Conservation (phyloP, 306 rosid genomes). For the Arachis hypogaea region DNA sequence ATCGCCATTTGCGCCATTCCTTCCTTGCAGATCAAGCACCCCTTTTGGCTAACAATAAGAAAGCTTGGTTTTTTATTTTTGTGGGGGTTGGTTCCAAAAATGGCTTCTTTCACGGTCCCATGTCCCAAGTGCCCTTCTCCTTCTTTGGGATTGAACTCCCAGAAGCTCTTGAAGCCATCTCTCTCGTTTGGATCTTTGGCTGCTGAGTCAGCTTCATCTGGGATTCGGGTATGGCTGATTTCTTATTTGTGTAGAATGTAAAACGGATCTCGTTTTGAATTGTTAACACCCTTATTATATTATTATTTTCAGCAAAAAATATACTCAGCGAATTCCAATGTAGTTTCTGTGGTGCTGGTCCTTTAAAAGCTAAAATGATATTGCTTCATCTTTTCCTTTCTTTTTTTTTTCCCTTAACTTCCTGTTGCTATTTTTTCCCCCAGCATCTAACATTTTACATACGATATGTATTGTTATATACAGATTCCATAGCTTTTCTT, state of each 20-base stretch:
- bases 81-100: slow-evolving; percentile 44
- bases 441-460: background rate
- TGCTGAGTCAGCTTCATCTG: slow-evolving; percentile 40
- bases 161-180: slow-evolving; percentile 38
- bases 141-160: slow-evolving; percentile 44
- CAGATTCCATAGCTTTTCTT: background rate
- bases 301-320: no score
- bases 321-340: background rate
- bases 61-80: slow-evolving; percentile 27
- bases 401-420: background rate
- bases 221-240: slow-evolving; percentile 33
- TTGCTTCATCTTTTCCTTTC: no score
- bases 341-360: background rate
- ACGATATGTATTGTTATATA: background rate
- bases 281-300: background rate
- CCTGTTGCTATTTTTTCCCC: background rate
- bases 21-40: slow-evolving; percentile 25
- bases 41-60: slow-evolving; percentile 25
- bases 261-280: slow-evolving; percentile 24
- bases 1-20: slow-evolving; percentile 20
- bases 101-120: slow-evolving; percentile 69
- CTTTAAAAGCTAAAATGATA: background rate
- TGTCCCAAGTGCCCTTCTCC: slow-evolving; percentile 56
- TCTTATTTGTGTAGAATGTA: slow-evolving; percentile 8
- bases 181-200: slow-evolving; percentile 51